Evolutionary conservation across 2,329 filamentous ascomycete genomes (phyloP).

Genomic region (Talaromyces sp.): DNA sequence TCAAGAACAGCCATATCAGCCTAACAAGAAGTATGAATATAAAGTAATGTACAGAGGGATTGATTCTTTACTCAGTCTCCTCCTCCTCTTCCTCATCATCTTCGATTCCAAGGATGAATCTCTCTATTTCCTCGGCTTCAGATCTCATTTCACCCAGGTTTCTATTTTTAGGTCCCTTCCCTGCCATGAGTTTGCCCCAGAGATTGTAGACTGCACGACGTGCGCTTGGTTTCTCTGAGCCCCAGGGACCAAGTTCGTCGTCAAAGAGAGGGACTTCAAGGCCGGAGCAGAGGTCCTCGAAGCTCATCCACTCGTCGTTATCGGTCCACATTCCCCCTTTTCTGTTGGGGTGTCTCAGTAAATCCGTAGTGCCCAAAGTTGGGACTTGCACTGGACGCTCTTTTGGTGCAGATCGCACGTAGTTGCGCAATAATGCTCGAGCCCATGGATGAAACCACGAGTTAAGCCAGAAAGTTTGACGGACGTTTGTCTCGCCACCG

Average conservation of each 20-base stretch:
- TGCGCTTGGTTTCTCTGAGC: constrained; percentile 32
- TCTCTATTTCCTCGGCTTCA: constrained; percentile 18
- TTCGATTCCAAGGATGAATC: constrained; percentile 15
- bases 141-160: constrained; percentile 18
- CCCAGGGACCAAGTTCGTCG: constrained; percentile 46
- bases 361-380: constrained; percentile 45
- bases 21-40: neutral
- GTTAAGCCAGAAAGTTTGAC: constrained; percentile 40
- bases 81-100: constrained; percentile 17
- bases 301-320: constrained; percentile 48
- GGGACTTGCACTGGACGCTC: constrained; percentile 43
- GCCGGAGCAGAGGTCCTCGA: constrained; percentile 48
- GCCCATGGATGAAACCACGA: constrained; percentile 51
- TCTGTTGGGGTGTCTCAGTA: constrained; percentile 52
- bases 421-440: constrained; percentile 50
- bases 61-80: neutral
- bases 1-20: neutral
- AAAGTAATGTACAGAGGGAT: neutral
- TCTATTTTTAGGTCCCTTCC: constrained; percentile 28
- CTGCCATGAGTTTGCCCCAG: constrained; percentile 37
- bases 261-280: constrained; percentile 47
- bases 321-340: constrained; percentile 55
- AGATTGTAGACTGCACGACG: constrained; percentile 37
- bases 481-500: constrained; percentile 33
- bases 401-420: constrained; percentile 44